Evolutionary conservation across 139 green algal genomes (phyloP), one percentile per base, ranked within the genome.

Genomic region (Chara braunii): DNA sequence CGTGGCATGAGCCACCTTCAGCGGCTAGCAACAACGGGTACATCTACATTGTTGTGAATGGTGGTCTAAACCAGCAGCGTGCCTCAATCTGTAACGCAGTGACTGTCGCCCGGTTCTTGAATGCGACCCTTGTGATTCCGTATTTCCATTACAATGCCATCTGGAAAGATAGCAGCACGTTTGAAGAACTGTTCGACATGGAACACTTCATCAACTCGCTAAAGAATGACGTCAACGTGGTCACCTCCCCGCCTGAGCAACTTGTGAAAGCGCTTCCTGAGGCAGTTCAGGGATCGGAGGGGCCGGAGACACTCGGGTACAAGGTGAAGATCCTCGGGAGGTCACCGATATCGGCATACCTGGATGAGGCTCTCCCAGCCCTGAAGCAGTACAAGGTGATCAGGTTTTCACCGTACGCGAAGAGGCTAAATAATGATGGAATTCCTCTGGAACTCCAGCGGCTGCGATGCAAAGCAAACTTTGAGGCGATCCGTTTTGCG

Each of bases 21-120:
- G n/a, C 18, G 18, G 18, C 18, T 48, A 48, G 18, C 40, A 68
- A 22, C 11, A 63, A 68, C 7, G 58, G 58, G 6, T 68, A 64
- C 50, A 68, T 68, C 50, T 9, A 32, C 5, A 4, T 60, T 60
- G 33, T 23, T 62, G 58, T 28, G 6, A 68, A 63, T 7, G 58
- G 58, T 31, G 58, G 58, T 28, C 29, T 68, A 22, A 68, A 68
- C 31, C 58, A 68, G 58, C 58, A 68, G 50, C 58, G 58, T 6
- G 14, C 58, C 6, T 23, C 58, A 51, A 69, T 74, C 35, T 60
- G 64, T 43, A 74, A 74, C 50, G 64, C 64, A 33, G 64, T 74
- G 31, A 34, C 59, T 7, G 54, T 64, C 18, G 64, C 64, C 34
- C 14, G 54, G 33, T 33, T 74, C 4, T 43, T 74, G 54, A 74